Percentiles rank a stretch among this genome's conserved stretches.
These are phyloP conservation scores for Kingdonia uniflora DNA, from an alignment of 164 flowering plant species.

Conservation along the genomic window DNA sequence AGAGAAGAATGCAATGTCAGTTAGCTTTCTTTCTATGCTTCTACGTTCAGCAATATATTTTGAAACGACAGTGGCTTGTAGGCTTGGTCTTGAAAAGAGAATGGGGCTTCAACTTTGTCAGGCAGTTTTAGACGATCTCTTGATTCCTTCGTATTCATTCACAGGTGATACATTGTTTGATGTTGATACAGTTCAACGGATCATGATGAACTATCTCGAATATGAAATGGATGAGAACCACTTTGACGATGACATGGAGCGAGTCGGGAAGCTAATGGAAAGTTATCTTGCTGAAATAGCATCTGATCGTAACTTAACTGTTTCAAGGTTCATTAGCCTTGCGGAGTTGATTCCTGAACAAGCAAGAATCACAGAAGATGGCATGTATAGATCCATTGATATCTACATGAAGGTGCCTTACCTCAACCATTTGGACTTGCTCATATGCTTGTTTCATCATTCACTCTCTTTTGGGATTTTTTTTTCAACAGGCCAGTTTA, in stretches of 20 bases:
- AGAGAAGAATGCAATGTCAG: slow-evolving; percentile 70
- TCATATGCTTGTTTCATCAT: too few relatives aligned
- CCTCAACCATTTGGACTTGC: too few relatives aligned
- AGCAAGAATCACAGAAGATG: slow-evolving; percentile 71
- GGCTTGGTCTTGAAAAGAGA: slow-evolving; percentile 86
- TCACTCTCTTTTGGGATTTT: too few relatives aligned
- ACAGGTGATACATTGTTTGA: slow-evolving; percentile 77
- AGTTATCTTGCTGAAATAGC: slow-evolving; percentile 88
- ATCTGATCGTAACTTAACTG: slow-evolving; percentile 56
- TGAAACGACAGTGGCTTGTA: slow-evolving; percentile 82
- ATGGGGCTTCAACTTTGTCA: slow-evolving; percentile 67
- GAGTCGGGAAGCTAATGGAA: slow-evolving; percentile 79
- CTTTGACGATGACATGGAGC: slow-evolving; percentile 41
- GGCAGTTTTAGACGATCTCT: slow-evolving; percentile 81
- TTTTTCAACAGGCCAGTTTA: too few relatives aligned
- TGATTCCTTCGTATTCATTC: slow-evolving; percentile 74
- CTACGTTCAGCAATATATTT: slow-evolving; percentile 73
- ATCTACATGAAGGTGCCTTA: slow-evolving; percentile 74
- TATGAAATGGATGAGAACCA: slow-evolving; percentile 31
- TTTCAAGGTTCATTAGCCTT: slow-evolving; percentile 51
- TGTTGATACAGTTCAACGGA: slow-evolving; percentile 69
- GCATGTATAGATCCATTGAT: slow-evolving; percentile 90
- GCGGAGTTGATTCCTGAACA: slow-evolving; percentile 82
- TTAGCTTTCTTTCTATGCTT: slow-evolving; percentile 81
- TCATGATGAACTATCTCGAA: slow-evolving; percentile 63